Base-by-base conservation (phyloP, 352 stramenopile genomes). In the Phytophthora europaea region DNA sequence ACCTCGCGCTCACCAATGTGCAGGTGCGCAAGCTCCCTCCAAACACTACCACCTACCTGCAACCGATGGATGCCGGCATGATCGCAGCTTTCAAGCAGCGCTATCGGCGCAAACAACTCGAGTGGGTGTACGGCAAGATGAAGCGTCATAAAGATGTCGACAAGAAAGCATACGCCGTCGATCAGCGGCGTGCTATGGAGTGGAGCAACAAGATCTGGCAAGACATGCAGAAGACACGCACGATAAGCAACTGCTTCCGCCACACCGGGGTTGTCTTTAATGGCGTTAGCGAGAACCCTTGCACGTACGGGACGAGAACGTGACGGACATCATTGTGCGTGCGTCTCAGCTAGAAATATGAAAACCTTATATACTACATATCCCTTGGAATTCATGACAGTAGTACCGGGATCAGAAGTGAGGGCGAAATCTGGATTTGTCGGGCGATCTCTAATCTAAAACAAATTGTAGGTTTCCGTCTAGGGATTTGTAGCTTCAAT, bases 241-340 rank as follows among this genome's bases (percentile, higher is more conserved):
- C 26, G 3, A 31, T 4, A 31, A 31, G 28, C 28, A 31, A 31
- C 28, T 5, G 28, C 28, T 31, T 31, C 28, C 4, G 28, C 28
- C 28, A 31, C 28, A 31, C 28, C 28, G 28, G 28, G 28, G 28
- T 31, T 31, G 4, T 7, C 28, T 31, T 31, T 31, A 31, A 31
- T 31, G 28, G 31, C n/a, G 26, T 23, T 3, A 60, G 31, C 16
- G 40, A 34, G 12, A 18, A 59, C n/a, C 12, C 47, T 34, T 52
- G 16, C n/a, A 67, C 31, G 15, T 70, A 59, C 28, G 40, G 53
- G 53, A 69, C 34, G 23, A 54, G n/a, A 34, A 26, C 7, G 34
- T 68, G 23, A 52, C 60, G 7, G 61, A 61, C 2, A 56, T 61
- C 23, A 68, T 68, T 16, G 31, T 68, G 7, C 51, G 61, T 26